A percentile compares a stretch with the other conserved stretches of the same genome.
phyloP scores from a whole-genome alignment of 2,329 filamentous ascomycete species.

The Colletotrichum brevisporum region DNA sequence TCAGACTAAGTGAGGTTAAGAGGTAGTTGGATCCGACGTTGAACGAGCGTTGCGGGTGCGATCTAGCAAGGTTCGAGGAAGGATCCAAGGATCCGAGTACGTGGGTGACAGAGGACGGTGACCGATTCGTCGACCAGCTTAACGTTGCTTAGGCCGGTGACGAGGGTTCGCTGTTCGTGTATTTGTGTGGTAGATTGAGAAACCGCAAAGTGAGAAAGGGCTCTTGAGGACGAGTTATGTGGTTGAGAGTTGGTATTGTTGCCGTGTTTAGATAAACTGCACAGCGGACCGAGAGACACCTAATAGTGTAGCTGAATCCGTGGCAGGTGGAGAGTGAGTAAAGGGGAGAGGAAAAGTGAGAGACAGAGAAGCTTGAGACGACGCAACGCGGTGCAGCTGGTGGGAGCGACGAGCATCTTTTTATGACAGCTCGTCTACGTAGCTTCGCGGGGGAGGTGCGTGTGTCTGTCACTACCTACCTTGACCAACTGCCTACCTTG shows the following conservation, averaged over 20 bases:
- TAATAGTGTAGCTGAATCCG: constrained; percentile 31
- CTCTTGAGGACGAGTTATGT: no score
- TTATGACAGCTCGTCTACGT: constrained; percentile 34
- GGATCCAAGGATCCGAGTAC: no score
- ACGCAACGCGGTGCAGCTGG: not conserved
- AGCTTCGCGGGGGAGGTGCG: constrained; percentile 6
- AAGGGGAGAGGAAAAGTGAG: not conserved
- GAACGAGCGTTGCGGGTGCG: not conserved
- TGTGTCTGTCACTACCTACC: no score
- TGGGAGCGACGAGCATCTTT: constrained; percentile 31
- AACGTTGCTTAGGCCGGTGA: no score
- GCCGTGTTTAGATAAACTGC: not conserved
- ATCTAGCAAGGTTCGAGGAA: not conserved
- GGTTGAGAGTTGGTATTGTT: not conserved
- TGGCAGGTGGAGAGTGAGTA: not conserved
- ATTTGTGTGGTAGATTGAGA: no score
- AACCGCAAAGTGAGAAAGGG: no score
- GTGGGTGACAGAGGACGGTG: constrained; percentile 1
- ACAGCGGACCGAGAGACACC: constrained; percentile 22
- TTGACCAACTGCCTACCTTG: no score
- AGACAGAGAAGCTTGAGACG: not conserved
- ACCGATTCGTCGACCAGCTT: not conserved
- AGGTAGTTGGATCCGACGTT: not conserved
- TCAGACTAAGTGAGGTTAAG: not conserved
- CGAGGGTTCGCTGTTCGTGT: no score